These are phyloP conservation scores for Marvania coccoides DNA, from an alignment of 139 green algal genomes.

Conservation along the genomic window DNA sequence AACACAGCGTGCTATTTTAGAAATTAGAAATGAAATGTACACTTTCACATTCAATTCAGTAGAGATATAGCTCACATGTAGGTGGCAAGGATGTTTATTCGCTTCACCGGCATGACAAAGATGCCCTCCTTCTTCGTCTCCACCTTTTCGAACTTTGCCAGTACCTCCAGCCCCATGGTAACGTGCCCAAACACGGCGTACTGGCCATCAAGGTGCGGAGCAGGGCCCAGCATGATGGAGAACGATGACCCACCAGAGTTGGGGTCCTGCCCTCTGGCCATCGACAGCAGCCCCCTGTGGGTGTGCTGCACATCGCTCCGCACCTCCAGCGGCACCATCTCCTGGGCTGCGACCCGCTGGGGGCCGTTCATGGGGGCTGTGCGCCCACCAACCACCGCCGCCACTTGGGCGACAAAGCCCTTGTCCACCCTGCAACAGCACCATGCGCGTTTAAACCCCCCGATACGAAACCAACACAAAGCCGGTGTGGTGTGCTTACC, in stretches of 20 bases:
- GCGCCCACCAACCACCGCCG: slow-evolving; percentile 52
- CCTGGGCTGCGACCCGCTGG: slow-evolving; percentile 45
- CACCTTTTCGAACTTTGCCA: slow-evolving; percentile 62
- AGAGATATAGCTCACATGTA: too few species aligned
- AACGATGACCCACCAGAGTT: slow-evolving; percentile 74
- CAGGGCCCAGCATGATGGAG: slow-evolving; percentile 72
- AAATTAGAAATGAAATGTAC: too few species aligned
- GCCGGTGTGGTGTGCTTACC: too few species aligned
- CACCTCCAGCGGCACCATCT: slow-evolving; percentile 76
- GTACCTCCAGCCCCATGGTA: slow-evolving; percentile 61
- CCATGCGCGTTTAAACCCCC: background rate
- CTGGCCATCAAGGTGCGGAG: slow-evolving; percentile 76
- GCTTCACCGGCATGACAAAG: slow-evolving; percentile 76
- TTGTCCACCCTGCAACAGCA: slow-evolving; percentile 54
- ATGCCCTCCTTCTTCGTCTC: slow-evolving; percentile 70
- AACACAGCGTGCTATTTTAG: too few species aligned
- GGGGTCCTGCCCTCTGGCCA: slow-evolving; percentile 76
- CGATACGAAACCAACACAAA: background rate
- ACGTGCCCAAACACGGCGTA: slow-evolving; percentile 71
- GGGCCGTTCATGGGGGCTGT: slow-evolving; percentile 32
- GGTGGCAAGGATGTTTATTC: slow-evolving; percentile 65
- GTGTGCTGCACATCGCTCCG: slow-evolving; percentile 49
- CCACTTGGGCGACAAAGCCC: slow-evolving; percentile 87
- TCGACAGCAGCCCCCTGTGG: slow-evolving; percentile 64
- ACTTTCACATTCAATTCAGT: too few species aligned